Evolutionary conservation across 441 rosid genomes (phyloP).

Genomic region (Gossypium gossypioides): DNA sequence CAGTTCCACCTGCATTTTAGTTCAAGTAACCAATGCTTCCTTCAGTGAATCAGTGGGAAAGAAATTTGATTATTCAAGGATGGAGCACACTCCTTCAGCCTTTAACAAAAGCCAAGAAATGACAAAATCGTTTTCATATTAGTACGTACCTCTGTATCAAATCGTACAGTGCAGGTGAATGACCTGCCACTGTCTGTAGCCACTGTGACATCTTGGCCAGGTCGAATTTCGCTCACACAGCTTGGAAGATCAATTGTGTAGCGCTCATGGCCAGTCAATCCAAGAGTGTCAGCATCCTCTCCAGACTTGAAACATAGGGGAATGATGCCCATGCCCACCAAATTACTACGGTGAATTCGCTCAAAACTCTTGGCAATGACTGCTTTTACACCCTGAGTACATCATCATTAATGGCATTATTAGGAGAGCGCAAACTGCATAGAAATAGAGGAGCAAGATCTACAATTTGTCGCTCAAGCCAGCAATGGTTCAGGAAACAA

Average conservation of each 20-base stretch:
- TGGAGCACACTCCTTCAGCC: neutral
- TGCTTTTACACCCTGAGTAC: constrained; percentile 74
- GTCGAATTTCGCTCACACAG: constrained; percentile 57
- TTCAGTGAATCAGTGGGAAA: neutral
- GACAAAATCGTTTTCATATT: constrained; percentile 1
- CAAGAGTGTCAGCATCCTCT: constrained; percentile 70
- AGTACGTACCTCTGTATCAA: constrained; percentile 66
- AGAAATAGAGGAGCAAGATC: constrained; percentile 22
- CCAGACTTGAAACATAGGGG: constrained; percentile 80
- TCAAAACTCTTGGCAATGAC: constrained; percentile 89
- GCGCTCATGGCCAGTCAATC: constrained; percentile 71
- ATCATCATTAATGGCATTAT: neutral
- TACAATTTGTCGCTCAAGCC: neutral
- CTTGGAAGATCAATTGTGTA: constrained; percentile 65
- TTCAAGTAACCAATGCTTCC: neutral
- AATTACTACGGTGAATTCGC: constrained; percentile 78
- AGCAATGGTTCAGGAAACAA: neutral
- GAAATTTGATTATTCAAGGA: neutral
- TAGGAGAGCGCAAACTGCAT: neutral
- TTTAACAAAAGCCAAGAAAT: neutral
- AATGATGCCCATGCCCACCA: constrained; percentile 86
- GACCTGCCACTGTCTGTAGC: constrained; percentile 64
- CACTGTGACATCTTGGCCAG: constrained; percentile 77
- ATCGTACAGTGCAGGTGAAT: constrained; percentile 59
- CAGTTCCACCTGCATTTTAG: constrained; percentile 59